phyloP scores from a whole-genome alignment of 2,329 filamentous ascomycete genomes.

The Hypoxylon sp. region DNA sequence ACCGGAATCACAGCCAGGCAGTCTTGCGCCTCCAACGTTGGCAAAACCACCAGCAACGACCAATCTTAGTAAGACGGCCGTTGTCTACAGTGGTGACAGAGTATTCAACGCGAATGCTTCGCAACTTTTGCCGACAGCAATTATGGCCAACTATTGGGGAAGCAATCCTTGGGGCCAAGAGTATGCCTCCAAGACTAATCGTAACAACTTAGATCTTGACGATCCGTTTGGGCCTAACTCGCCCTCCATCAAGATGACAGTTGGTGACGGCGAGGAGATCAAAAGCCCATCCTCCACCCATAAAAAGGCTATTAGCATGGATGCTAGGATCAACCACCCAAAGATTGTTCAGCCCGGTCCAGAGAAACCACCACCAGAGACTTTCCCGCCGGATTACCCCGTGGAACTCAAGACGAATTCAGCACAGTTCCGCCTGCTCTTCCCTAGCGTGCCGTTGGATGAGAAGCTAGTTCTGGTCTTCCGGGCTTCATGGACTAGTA shows the following conservation, averaged over 20 bases:
- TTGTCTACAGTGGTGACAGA: conserved; percentile 84
- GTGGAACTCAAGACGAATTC: conserved; percentile 87
- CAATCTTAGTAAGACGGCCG: conserved; percentile 87
- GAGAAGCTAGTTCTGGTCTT: conserved; percentile 94
- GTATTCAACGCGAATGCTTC: conserved; percentile 75
- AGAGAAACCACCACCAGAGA: conserved; percentile 62
- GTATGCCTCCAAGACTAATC: conserved; percentile 46
- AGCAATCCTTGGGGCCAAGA: conserved; percentile 79
- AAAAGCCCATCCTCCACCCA: conserved; percentile 53
- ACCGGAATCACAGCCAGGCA: conserved; percentile 68
- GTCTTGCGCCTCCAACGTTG: conserved; percentile 84
- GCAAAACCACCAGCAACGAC: conserved; percentile 88
- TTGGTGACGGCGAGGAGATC: conserved; percentile 49
- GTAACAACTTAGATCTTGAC: conserved; percentile 50
- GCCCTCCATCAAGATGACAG: conserved; percentile 54
- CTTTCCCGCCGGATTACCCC: conserved; percentile 83
- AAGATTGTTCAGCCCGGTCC: conserved; percentile 49
- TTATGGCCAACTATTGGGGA: conserved; percentile 95
- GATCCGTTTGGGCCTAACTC: conserved; percentile 58
- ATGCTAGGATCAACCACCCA: conserved; percentile 53
- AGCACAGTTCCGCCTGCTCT: conserved; percentile 92
- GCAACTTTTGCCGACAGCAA: conserved; percentile 83
- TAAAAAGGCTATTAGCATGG: conserved; percentile 63
- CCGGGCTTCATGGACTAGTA: conserved; percentile 84
- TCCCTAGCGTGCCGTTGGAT: conserved; percentile 81